phyloP scores from a whole-genome alignment of 805 yeast species.

The Wickerhamiella slavikovae region DNA sequence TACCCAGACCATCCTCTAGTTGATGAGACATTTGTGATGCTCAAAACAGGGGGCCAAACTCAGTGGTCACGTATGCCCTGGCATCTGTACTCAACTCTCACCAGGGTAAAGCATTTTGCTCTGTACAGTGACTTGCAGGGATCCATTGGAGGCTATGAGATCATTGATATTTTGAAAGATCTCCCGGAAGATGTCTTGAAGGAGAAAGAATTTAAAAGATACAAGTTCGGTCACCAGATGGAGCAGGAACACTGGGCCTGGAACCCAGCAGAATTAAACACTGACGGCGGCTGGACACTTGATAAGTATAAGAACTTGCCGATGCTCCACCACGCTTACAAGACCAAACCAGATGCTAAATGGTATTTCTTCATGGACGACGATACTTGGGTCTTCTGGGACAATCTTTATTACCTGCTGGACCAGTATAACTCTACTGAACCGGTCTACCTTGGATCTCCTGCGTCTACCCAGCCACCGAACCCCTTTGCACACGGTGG shows the following conservation, averaged over 20 bases:
- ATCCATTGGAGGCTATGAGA: slow-evolving; percentile 15
- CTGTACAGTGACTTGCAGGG: slow-evolving; percentile 18
- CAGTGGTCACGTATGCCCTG: slow-evolving; percentile 19
- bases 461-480: slow-evolving; percentile 5
- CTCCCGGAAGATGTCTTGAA: slow-evolving; percentile 7
- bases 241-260: slow-evolving; percentile 12
- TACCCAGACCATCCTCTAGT: neutral
- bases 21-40: slow-evolving; percentile 14
- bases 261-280: slow-evolving; percentile 6
- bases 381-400: slow-evolving; percentile 15
- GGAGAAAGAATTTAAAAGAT: slow-evolving; percentile 9
- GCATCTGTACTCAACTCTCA: slow-evolving; percentile 18
- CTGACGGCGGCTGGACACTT: slow-evolving; percentile 16
- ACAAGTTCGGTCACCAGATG: slow-evolving; percentile 12
- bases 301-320: slow-evolving; percentile 21
- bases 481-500: slow-evolving; percentile 22
- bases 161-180: slow-evolving; percentile 16
- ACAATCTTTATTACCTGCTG: slow-evolving; percentile 13
- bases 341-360: slow-evolving; percentile 11
- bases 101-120: slow-evolving; percentile 15
- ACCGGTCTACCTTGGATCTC: slow-evolving; percentile 16
- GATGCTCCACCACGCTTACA: slow-evolving; percentile 18
- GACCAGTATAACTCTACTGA: slow-evolving; percentile 12
- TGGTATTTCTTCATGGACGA: slow-evolving; percentile 21
- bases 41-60: slow-evolving; percentile 19